Evolutionary conservation across 306 rosid genomes (phyloP), one percentile per base, ranked within the genome.

Genomic region (Vachellia pachyceras): DNA sequence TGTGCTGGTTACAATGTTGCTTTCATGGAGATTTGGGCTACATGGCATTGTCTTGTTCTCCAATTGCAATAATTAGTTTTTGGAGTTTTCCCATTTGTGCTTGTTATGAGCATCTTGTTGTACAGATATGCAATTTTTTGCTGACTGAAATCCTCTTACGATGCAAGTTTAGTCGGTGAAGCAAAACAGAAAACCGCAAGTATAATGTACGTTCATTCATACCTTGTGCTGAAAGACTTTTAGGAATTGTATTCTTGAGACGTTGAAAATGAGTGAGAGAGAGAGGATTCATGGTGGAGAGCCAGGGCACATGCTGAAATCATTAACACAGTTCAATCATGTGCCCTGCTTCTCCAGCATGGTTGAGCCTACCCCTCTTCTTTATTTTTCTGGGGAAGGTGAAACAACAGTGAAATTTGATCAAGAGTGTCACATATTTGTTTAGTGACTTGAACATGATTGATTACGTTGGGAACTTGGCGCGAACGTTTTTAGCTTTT

Each of bases 341-440:
- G 97, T 93, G 87, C 88, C 94, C 95, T 94, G 98, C 92, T 89
- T 94, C 95, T 94, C 95, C 95, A 89, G 75, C 94, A 44, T 82
- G 92, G 86, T 80, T 86, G 71, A 64, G 79, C 80, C 88, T 84
- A 75, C 89, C 81, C 70, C 29, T 25, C 10, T 25, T 73, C 29
- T 7, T 29, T 29, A 29, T 29, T 29, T 80, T 57, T 77, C 52
- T 72, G 61, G 29, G 23, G 29, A n/a, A 20, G 7, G 23, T 18
- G 23, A 18, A 52, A 52, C 9, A 18, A 25, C 80, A 75, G 5
- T 37, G 36, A 66, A 23, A 66, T n/a, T 72, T 49, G 20, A 1
- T 47, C 13, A 36, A 33, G 22, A 46, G 17, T 45, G 3, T 25
- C 37, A 49, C 36, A 13, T 66, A 29, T 10, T 1, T 68, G 71